Conservation (phyloP, 768 basidiomycete genomes). For the Dentipellis sp. region DNA sequence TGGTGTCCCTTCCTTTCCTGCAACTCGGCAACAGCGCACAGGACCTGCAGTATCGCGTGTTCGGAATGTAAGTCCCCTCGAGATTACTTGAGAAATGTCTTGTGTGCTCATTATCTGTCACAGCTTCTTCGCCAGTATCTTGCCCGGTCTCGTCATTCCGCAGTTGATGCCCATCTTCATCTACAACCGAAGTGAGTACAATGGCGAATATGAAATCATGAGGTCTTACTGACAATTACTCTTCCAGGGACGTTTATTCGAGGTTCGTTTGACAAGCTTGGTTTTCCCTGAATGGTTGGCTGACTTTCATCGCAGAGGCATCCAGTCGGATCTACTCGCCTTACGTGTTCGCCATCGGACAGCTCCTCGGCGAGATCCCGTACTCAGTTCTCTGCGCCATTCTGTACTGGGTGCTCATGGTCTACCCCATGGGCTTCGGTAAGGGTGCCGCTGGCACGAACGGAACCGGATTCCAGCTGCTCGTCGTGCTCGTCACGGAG, state of each 20-base stretch:
- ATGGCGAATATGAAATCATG: background rate
- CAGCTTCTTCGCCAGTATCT: conserved; percentile 50
- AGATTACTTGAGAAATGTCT: no score
- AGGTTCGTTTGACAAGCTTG: background rate
- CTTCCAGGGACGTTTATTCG: conserved; percentile 1
- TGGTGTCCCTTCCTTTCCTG: conserved; percentile 74
- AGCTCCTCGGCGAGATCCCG: conserved; percentile 76
- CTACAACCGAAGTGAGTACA: conserved; percentile 36
- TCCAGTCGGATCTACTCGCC: conserved; percentile 84
- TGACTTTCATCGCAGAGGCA: conserved; percentile 42
- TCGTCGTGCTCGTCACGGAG: conserved; percentile 66
- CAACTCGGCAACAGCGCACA: conserved; percentile 55
- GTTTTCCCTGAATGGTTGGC: background rate
- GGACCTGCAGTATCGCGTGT: conserved; percentile 75
- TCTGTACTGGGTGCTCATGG: conserved; percentile 73
- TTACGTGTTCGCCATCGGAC: conserved; percentile 76
- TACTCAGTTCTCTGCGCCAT: conserved; percentile 63
- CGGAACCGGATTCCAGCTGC: conserved; percentile 66
- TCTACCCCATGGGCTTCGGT: conserved; percentile 64
- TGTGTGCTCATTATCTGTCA: background rate
- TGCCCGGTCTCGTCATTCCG: conserved; percentile 73
- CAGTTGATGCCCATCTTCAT: conserved; percentile 85
- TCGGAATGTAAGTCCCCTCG: conserved; percentile 41
- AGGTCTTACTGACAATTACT: background rate
- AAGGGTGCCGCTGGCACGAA: conserved; percentile 50